Conservation (phyloP, 768 basidiomycete species). For the Kwoniella sp. region DNA sequence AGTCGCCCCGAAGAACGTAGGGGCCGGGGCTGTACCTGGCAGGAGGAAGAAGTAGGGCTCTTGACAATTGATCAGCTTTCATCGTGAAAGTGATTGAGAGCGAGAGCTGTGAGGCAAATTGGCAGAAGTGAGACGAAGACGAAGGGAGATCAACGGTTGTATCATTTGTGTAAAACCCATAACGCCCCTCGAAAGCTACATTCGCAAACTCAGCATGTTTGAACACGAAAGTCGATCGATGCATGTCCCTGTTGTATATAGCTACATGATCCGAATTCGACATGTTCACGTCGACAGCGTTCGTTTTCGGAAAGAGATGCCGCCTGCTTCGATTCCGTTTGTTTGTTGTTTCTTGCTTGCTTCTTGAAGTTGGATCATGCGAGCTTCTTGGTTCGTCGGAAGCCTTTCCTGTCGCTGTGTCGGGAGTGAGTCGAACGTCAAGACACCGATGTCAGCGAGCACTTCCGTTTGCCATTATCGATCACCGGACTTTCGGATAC, state of each 20-base stretch:
- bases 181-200: too few relatives aligned
- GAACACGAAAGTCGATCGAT: background rate
- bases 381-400: slow-evolving; percentile 46
- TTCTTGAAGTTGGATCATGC: slow-evolving; percentile 21
- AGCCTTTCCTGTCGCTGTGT: slow-evolving; percentile 40
- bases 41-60: slow-evolving; percentile 11
- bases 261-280: too few relatives aligned
- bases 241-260: slow-evolving; percentile 7
- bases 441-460: slow-evolving; percentile 12
- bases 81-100: background rate
- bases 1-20: slow-evolving; percentile 12
- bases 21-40: background rate
- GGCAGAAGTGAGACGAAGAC: background rate
- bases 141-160: background rate
- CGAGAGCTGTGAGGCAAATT: background rate
- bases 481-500: too few relatives aligned
- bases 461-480: too few relatives aligned
- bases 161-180: too few relatives aligned
- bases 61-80: too few relatives aligned
- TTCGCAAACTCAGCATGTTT: too few relatives aligned
- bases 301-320: too few relatives aligned
- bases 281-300: too few relatives aligned
- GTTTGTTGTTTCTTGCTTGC: too few relatives aligned
- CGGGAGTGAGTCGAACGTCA: background rate
- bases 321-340: too few relatives aligned